Evolutionary conservation across 768 basidiomycete genomes (phyloP).

Genomic region (Boletus edulis): DNA sequence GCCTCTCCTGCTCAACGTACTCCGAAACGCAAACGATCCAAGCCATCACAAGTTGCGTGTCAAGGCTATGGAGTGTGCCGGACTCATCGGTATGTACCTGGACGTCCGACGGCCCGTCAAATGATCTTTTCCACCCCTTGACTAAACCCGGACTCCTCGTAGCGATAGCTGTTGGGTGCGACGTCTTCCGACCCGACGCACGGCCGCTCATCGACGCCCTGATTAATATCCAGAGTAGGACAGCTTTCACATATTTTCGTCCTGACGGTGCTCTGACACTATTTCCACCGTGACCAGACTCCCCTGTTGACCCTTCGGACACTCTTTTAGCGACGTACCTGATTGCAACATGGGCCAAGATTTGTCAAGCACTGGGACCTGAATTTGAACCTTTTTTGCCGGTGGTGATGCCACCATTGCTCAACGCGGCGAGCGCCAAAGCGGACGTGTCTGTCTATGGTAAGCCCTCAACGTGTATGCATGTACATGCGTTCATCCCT

Average conservation of each 20-base stretch:
- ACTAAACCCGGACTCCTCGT: not conserved
- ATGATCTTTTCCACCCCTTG: not conserved
- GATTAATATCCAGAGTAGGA: conserved; percentile 73
- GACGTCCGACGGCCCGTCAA: not conserved
- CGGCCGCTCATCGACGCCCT: conserved; percentile 67
- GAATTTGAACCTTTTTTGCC: conserved; percentile 88
- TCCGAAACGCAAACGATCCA: conserved; percentile 65
- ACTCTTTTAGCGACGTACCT: conserved; percentile 72
- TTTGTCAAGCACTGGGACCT: conserved; percentile 79
- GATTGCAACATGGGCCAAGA: conserved; percentile 82
- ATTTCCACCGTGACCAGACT: conserved; percentile 40
- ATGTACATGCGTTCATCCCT: not conserved
- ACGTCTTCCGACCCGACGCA: conserved; percentile 76
- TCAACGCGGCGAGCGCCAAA: conserved; percentile 70
- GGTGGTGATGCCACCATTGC: conserved; percentile 77
- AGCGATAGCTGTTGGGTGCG: conserved; percentile 87
- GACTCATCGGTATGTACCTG: conserved; percentile 64
- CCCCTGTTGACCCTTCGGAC: conserved; percentile 66
- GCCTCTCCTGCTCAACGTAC: conserved; percentile 74
- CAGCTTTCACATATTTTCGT: not conserved
- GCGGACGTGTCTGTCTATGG: conserved; percentile 75
- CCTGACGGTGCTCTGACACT: not conserved
- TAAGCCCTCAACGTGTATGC: conserved; percentile 21
- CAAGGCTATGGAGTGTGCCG: conserved; percentile 92
- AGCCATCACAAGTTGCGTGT: conserved; percentile 68